Base-by-base conservation (phyloP, 257 asterid genomes). In the Nicotiana undulata region DNA sequence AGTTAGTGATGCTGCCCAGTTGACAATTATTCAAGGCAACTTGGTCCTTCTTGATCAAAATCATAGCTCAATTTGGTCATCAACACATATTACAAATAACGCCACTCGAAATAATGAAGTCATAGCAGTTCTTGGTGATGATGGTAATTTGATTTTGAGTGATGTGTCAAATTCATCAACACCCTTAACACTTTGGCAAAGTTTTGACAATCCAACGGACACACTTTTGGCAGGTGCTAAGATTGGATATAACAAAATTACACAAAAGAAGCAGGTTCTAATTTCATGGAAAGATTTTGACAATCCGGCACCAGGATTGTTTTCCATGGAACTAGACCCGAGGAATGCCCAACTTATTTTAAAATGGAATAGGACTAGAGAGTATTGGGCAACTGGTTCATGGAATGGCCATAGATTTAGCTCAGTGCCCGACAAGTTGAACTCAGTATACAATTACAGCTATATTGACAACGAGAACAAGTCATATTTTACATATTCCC, bases 301-400 rank as follows among this genome's bases (percentile, higher is more conserved):
- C 3, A 52, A 84, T 84, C 84, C 80, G 0, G 80, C 84, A 12
- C 80, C 82, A 10, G 78, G 84, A 9, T 72, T 84, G 6, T 74
- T 31, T 67, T 65, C 82, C 11, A 4, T 84, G n/a, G 84, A 76
- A 74, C 9, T 65, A 0, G 82, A 76, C 81, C 34, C 56, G 10
- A 40, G 17, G 5, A 4, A 59, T 13, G 9, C 9, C 0, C 49
- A 56, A 4, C 37, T 1, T 34, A 31, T 80, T 8, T 0, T 80
- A 51, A 22, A 53, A 56, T 76, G 82, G 86, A 80, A 84, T 28
- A 22, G 81, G 24, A 64, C 82, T 13, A 31, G 32, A 80, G 79
- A 81, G 80, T 94, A 89, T 56, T 94, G 97, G 97, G 85, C 85
- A 3, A 91, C 90, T 83, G 97, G 97, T 32, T 0, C 86, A 3